These are phyloP conservation scores for Misopates orontium DNA, from an alignment of 257 asterid species.

Conservation along the genomic window DNA sequence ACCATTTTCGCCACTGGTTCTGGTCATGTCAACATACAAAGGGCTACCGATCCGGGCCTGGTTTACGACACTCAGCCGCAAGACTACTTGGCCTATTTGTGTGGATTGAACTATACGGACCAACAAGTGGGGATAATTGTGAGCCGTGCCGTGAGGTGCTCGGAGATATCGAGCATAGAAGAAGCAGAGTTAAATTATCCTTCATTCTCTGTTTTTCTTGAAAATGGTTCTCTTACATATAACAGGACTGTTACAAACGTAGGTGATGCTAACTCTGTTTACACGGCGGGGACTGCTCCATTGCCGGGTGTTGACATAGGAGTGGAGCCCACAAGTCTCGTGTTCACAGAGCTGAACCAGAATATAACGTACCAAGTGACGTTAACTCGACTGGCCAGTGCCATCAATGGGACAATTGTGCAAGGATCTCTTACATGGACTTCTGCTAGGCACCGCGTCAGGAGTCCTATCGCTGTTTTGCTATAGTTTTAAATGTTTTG, in stretches of 20 bases:
- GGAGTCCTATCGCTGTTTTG: conserved; percentile 1
- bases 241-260: conserved; percentile 20
- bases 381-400: background rate
- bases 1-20: background rate
- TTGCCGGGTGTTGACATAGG: background rate
- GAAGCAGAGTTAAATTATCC: conserved; percentile 14
- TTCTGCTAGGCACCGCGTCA: conserved; percentile 2
- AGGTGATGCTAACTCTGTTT: conserved; percentile 9
- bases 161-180: conserved; percentile 2
- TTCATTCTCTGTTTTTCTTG: background rate
- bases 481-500: too few species aligned
- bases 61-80: conserved; percentile 6
- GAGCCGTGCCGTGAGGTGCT: background rate
- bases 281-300: background rate
- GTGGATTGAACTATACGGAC: conserved; percentile 9
- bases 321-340: background rate
- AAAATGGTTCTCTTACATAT: background rate
- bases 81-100: conserved; percentile 13
- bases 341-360: conserved; percentile 2
- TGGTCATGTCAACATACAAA: conserved; percentile 9
- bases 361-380: conserved; percentile 13
- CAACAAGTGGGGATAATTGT: background rate
- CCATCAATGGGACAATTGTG: background rate
- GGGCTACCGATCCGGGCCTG: conserved; percentile 12
- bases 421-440: conserved; percentile 13